Base-by-base conservation (phyloP, 345 rosid genomes). In the Sisymbrium irio region DNA sequence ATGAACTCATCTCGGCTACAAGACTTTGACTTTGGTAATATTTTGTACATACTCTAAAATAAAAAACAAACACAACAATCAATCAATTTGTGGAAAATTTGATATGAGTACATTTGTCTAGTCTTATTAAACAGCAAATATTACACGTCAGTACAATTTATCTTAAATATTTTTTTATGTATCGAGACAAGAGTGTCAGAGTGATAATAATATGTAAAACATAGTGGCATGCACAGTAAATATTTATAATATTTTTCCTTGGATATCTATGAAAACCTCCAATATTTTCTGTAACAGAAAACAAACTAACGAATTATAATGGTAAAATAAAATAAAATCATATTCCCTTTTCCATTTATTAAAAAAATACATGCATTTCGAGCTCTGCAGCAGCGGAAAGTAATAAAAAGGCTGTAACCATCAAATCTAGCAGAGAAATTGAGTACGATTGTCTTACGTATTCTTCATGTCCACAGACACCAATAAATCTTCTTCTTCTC, bases 131-230 rank as follows among this genome's bases (percentile, higher is more conserved):
- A n/a, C n/a, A n/a, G n/a, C n/a, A n/a, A n/a, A n/a, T n/a, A n/a
- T n/a, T n/a, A n/a, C n/a, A n/a, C n/a, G n/a, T n/a, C n/a, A n/a
- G n/a, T n/a, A n/a, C n/a, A n/a, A n/a, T n/a, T n/a, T n/a, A n/a
- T 12, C 9, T 10, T 66, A 4, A 18, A 17, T 25, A n/a, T 28
- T 2, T 41, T 7, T 42, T 17, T 7, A 5, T 40, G 9, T 9
- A 45, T 3, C 10, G 58, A 56, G 74, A 20, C 25, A 59, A 71
- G 10, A 25, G 40, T 70, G 74, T 58, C 47, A 58, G 30, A 25
- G 11, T 58, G 56, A 69, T 9, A 58, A 45, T n/a, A n/a, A n/a
- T n/a, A n/a, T n/a, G 36, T 5, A 4, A 28, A 57, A 20, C 27
- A 40, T 2, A 9, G 20, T 14, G 20, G 13, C 7, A 8, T 20